A percentile compares a stretch with the other conserved stretches of the same genome.
phyloP scores from a whole-genome alignment of 495 filamentous ascomycete genomes.

The Saxophila tyrrhenica region DNA sequence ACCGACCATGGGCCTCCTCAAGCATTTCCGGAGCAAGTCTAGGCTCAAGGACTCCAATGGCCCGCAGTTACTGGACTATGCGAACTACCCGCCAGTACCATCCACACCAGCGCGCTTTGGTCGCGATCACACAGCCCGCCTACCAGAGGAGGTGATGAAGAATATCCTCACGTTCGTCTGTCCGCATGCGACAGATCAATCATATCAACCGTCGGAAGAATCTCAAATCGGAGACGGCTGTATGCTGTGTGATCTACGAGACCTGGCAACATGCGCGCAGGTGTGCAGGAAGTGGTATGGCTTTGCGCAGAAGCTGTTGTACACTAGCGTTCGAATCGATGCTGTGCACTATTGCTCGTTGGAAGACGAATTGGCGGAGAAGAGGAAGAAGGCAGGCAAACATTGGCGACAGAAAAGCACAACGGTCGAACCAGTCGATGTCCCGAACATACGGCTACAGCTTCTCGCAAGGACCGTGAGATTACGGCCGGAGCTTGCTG shows the following conservation, averaged over 20 bases:
- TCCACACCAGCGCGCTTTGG: slow-evolving; percentile 11
- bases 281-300: slow-evolving; percentile 64
- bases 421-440: slow-evolving; percentile 69
- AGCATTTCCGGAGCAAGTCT: slow-evolving; percentile 33
- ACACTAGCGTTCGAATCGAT: slow-evolving; percentile 83
- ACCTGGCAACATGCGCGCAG: slow-evolving; percentile 66
- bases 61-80: slow-evolving; percentile 8
- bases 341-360: slow-evolving; percentile 88
- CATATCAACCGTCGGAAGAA: slow-evolving; percentile 70
- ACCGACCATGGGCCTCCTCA: slow-evolving; percentile 36
- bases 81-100: slow-evolving; percentile 13
- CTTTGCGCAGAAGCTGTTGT: slow-evolving; percentile 51
- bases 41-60: slow-evolving; percentile 25
- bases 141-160: slow-evolving; percentile 54
- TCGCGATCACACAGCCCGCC: slow-evolving; percentile 37
- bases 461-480: slow-evolving; percentile 72
- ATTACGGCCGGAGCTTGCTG: slow-evolving; percentile 54
- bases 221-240: slow-evolving; percentile 74
- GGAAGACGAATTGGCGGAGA: slow-evolving; percentile 66
- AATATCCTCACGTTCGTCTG: slow-evolving; percentile 73
- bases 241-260: slow-evolving; percentile 90
- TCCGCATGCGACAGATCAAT: slow-evolving; percentile 66
- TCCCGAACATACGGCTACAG: slow-evolving; percentile 60
- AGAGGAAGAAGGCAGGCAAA: slow-evolving; percentile 34
- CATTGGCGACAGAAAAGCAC: slow-evolving; percentile 52